Conservation (phyloP, 306 rosid genomes). For the Dalbergia oliveri region DNA sequence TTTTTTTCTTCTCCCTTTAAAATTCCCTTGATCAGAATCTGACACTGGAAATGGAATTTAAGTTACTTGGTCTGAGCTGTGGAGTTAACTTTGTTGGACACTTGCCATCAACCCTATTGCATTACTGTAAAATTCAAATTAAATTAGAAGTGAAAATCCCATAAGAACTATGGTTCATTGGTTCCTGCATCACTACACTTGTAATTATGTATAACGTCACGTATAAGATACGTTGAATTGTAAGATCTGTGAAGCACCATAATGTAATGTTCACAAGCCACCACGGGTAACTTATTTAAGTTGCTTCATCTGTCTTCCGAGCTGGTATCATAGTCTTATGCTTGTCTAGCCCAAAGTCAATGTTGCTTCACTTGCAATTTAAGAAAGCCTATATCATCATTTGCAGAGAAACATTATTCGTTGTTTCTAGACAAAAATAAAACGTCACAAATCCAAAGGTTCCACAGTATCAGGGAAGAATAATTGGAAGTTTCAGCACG, state of each 20-base stretch:
- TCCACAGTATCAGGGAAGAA: not conserved
- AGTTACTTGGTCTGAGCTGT: not conserved
- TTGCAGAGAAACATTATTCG: slow-evolving; percentile 2
- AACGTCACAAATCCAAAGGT: not conserved
- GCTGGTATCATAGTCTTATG: not conserved
- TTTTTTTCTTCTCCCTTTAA: slow-evolving; percentile 48
- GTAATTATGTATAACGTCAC: slow-evolving; percentile 17
- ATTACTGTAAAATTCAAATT: not conserved
- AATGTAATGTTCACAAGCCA: slow-evolving; percentile 4
- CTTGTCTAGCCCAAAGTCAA: slow-evolving; percentile 5
- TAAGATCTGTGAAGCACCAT: not conserved
- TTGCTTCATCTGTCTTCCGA: slow-evolving; percentile 39
- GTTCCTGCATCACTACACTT: not conserved
- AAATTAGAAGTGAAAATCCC: not conserved
- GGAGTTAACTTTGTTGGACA: slow-evolving; percentile 8
- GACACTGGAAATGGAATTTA: slow-evolving; percentile 1
- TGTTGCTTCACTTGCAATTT: slow-evolving; percentile 48
- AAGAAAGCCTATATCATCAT: slow-evolving; percentile 32
- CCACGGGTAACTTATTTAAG: not conserved
- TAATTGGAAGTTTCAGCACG: not conserved
- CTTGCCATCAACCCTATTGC: slow-evolving; percentile 29
- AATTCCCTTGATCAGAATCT: slow-evolving; percentile 43
- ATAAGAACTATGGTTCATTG: not conserved
- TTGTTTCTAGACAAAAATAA: slow-evolving; percentile 19
- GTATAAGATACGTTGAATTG: slow-evolving; percentile 9